Conservation (phyloP, 1,139 yeast species). For the Eremothecium cymbalariae region DNA sequence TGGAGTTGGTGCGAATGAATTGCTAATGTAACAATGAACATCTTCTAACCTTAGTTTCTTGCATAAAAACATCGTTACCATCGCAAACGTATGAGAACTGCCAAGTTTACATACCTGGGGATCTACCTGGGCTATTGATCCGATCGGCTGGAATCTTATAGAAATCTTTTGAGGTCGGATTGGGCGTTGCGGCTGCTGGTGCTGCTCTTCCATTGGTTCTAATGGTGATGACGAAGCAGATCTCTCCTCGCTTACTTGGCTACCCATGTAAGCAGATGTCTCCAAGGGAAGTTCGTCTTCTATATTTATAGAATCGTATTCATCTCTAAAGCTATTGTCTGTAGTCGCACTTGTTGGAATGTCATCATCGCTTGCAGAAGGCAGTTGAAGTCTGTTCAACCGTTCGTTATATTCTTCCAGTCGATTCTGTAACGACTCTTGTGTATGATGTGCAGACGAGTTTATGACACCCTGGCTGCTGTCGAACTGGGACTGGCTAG, state of each 20-base stretch:
- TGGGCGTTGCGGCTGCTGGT: neutral
- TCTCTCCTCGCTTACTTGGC: neutral
- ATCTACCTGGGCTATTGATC: conserved; percentile 22
- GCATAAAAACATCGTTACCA: conserved; percentile 20
- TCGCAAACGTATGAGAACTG: conserved; percentile 25
- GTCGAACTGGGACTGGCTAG: conserved; percentile 3
- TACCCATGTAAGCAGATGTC: conserved; percentile 3
- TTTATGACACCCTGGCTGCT: neutral
- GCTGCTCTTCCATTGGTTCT: conserved; percentile 8
- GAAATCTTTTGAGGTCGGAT: conserved; percentile 16
- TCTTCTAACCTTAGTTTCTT: conserved; percentile 19
- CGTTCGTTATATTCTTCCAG: conserved; percentile 4
- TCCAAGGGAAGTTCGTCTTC: conserved; percentile 1
- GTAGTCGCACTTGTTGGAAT: neutral
- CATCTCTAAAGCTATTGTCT: conserved; percentile 1
- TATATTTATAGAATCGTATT: conserved; percentile 1
- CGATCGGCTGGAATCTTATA: conserved; percentile 29
- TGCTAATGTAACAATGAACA: conserved; percentile 29
- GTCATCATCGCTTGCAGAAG: conserved; percentile 1
- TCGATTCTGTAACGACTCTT: conserved; percentile 4
- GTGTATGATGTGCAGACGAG: conserved; percentile 1
- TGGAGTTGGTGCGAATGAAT: conserved; percentile 32
- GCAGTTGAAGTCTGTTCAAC: conserved; percentile 2
- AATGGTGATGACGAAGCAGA: neutral
- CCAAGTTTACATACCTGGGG: conserved; percentile 27